These are phyloP conservation scores for Fonticula alba DNA, from an alignment of 78 protist genomes.

Conservation along the genomic window DNA sequence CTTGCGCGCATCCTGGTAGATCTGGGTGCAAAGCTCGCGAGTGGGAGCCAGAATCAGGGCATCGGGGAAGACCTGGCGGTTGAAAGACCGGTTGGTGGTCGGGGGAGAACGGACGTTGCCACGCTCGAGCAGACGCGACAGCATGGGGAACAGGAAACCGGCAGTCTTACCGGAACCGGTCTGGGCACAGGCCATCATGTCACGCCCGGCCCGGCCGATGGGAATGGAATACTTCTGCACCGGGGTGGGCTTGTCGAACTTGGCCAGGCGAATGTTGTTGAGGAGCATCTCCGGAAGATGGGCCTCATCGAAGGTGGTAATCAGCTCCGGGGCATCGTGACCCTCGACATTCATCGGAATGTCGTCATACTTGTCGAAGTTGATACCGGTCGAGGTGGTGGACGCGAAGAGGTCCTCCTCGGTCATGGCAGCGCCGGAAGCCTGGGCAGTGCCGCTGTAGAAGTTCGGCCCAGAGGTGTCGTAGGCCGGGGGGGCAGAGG, in stretches of 20 bases:
- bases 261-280: slow-evolving; percentile 28
- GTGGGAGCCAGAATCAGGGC: slow-evolving; percentile 94
- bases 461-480: too few species aligned
- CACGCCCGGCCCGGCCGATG: slow-evolving; percentile 47
- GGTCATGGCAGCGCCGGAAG: too few species aligned
- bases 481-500: too few species aligned
- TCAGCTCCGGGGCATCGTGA: slow-evolving; percentile 19
- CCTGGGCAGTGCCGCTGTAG: too few species aligned
- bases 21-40: slow-evolving; percentile 92
- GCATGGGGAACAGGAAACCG: slow-evolving; percentile 55
- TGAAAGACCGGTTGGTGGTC: too few species aligned
- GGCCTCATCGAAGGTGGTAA: slow-evolving; percentile 4
- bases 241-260: slow-evolving; percentile 83
- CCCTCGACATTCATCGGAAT: slow-evolving; percentile 58
- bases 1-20: slow-evolving; percentile 62
- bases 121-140: slow-evolving; percentile 12
- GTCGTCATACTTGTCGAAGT: slow-evolving; percentile 58
- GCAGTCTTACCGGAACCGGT: slow-evolving; percentile 89
- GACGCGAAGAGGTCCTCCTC: slow-evolving; percentile 18
- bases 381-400: slow-evolving; percentile 35
- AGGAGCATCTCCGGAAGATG: slow-evolving; percentile 7
- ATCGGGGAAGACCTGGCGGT: slow-evolving; percentile 25
- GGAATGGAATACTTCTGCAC: slow-evolving; percentile 89
- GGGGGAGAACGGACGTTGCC: too few species aligned
- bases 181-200: slow-evolving; percentile 99